A percentile compares a stretch with the other conserved stretches of the same genome.
Evolutionary conservation across 2,329 filamentous ascomycete species (phyloP).

Genomic region (Colletotrichum echinochloae): DNA sequence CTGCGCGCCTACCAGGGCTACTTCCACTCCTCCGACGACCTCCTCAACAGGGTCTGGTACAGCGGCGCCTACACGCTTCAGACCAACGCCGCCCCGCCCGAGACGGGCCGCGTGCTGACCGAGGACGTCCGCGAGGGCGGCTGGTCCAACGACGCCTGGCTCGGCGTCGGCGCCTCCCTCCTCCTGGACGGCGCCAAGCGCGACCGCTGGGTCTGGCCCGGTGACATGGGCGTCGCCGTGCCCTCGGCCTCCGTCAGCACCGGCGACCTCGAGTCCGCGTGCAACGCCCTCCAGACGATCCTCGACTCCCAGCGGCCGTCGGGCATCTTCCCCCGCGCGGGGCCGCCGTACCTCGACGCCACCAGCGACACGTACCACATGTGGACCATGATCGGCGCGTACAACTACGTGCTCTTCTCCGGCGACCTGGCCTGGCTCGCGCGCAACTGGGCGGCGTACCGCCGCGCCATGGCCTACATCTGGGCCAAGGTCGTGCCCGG

Average conservation of each 20-base stretch:
- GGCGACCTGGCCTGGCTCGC: slow-evolving; percentile 39
- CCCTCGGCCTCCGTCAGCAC: slow-evolving; percentile 67
- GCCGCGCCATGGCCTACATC: slow-evolving; percentile 47
- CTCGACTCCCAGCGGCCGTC: slow-evolving; percentile 57
- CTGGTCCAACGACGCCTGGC: slow-evolving; percentile 51
- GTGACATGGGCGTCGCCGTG: slow-evolving; percentile 69
- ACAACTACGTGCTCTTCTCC: slow-evolving; percentile 66
- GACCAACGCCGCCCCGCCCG: slow-evolving; percentile 47
- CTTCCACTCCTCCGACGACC: slow-evolving; percentile 61
- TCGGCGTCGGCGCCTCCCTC: slow-evolving; percentile 49
- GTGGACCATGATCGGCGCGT: slow-evolving; percentile 64
- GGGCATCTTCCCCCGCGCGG: slow-evolving; percentile 63
- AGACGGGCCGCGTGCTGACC: slow-evolving; percentile 42
- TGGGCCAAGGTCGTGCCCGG: slow-evolving; percentile 43
- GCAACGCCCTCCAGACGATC: slow-evolving; percentile 61
- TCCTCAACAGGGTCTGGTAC: slow-evolving; percentile 67
- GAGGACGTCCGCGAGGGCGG: slow-evolving; percentile 36
- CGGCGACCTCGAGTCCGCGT: slow-evolving; percentile 62
- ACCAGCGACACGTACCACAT: slow-evolving; percentile 50
- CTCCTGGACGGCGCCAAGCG: slow-evolving; percentile 67
- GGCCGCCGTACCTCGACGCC: slow-evolving; percentile 55
- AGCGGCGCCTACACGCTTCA: slow-evolving; percentile 60
- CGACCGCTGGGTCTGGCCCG: slow-evolving; percentile 70
- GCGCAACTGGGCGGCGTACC: slow-evolving; percentile 48
- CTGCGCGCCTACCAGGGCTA: slow-evolving; percentile 66